Percentiles rank a stretch among this genome's conserved stretches.
These are phyloP conservation scores for Alternaria ventricosa DNA, from an alignment of 2,329 filamentous ascomycete species.

Conservation along the genomic window DNA sequence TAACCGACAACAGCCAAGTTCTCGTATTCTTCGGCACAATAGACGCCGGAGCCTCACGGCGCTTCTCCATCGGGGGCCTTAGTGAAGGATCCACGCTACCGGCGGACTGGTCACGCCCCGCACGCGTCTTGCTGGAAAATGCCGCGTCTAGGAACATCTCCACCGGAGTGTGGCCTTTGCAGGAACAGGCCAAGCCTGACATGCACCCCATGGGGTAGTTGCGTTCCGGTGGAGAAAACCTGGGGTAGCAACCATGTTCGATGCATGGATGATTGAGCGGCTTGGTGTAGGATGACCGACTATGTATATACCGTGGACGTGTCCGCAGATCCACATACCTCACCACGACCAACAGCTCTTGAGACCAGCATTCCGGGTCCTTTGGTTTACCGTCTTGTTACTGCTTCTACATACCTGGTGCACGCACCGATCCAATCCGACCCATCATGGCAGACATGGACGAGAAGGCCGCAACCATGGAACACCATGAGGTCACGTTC, in stretches of 20 bases:
- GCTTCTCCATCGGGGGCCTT: neutral
- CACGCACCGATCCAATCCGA: neutral
- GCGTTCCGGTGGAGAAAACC: neutral
- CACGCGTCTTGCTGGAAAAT: neutral
- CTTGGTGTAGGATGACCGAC: neutral
- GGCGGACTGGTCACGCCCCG: neutral
- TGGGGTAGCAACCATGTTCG: conserved; percentile 1
- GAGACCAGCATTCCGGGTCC: neutral
- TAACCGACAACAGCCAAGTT: neutral
- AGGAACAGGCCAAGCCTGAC: neutral
- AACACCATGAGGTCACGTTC: conserved; percentile 11
- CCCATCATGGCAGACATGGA: conserved; percentile 1
- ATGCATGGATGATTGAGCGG: neutral
- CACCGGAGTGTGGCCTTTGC: neutral
- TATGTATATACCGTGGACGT: neutral
- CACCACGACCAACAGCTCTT: neutral
- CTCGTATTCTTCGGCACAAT: neutral
- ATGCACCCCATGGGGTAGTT: conserved; percentile 1
- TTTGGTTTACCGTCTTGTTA: neutral
- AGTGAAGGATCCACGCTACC: neutral
- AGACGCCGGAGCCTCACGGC: neutral
- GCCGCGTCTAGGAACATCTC: neutral
- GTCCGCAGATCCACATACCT: neutral
- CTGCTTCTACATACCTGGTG: neutral
- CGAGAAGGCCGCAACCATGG: conserved; percentile 6